These are phyloP conservation scores for Cryphonectria carpinicola DNA, from an alignment of 2,329 filamentous ascomycete species.

Conservation along the genomic window DNA sequence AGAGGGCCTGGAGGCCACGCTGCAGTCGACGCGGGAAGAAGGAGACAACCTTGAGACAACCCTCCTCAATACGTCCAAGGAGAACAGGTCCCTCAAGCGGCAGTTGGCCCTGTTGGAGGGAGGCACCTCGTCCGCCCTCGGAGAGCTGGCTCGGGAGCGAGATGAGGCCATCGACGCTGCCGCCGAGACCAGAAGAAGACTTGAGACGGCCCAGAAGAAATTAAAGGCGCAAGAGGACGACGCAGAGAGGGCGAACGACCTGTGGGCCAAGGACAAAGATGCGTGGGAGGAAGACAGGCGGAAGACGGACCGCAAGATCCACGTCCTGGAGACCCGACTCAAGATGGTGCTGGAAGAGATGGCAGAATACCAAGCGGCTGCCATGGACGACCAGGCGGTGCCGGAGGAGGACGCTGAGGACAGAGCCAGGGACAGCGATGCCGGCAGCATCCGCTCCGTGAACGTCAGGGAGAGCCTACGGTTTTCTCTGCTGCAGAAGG, in stretches of 20 bases:
- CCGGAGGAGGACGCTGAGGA: slow-evolving; percentile 58
- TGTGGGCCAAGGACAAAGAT: slow-evolving; percentile 85
- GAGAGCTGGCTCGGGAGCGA: slow-evolving; percentile 81
- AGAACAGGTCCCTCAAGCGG: slow-evolving; percentile 78
- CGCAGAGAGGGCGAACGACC: slow-evolving; percentile 72
- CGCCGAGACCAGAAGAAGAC: slow-evolving; percentile 72
- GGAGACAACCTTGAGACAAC: slow-evolving; percentile 71
- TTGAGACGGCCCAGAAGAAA: slow-evolving; percentile 80
- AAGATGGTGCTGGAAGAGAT: slow-evolving; percentile 87
- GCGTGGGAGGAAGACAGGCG: slow-evolving; percentile 83
- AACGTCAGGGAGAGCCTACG: slow-evolving; percentile 74
- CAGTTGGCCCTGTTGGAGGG: slow-evolving; percentile 87
- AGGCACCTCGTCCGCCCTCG: slow-evolving; percentile 82
- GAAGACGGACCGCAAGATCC: slow-evolving; percentile 79
- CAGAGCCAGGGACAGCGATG: slow-evolving; percentile 67
- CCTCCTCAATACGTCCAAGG: slow-evolving; percentile 68
- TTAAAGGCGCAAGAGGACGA: slow-evolving; percentile 82
- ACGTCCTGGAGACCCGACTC: slow-evolving; percentile 86
- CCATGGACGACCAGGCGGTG: slow-evolving; percentile 42
- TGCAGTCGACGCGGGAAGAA: slow-evolving; percentile 74
- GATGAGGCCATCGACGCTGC: slow-evolving; percentile 79
- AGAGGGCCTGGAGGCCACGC: slow-evolving; percentile 75
- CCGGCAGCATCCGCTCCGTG: slow-evolving; percentile 72
- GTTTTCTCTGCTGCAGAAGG: slow-evolving; percentile 71
- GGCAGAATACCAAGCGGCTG: slow-evolving; percentile 64